A percentile compares a stretch with the other conserved stretches of the same genome.
These are phyloP conservation scores for Metarhizium guizhouense DNA, from an alignment of 2,329 filamentous ascomycete genomes.

Conservation along the genomic window DNA sequence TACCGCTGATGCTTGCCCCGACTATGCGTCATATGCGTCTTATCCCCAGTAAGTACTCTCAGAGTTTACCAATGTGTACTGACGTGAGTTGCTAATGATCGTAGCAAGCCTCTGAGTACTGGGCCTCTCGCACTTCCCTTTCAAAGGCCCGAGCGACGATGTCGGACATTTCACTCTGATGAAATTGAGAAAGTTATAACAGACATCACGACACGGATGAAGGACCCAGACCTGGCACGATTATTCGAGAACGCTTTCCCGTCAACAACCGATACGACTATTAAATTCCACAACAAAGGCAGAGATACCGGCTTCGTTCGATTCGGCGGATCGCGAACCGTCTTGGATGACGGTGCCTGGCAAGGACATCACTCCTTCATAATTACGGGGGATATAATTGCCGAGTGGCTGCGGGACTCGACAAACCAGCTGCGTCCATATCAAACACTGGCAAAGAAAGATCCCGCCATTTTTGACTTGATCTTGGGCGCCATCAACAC, in stretches of 20 bases:
- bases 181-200: conserved; percentile 82
- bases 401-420: conserved; percentile 85
- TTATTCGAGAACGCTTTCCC: conserved; percentile 95
- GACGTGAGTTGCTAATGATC: neutral
- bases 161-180: conserved; percentile 82
- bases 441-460: conserved; percentile 73
- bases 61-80: neutral
- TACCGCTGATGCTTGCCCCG: conserved; percentile 25
- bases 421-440: conserved; percentile 92
- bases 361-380: conserved; percentile 83
- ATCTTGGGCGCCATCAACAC: conserved; percentile 94
- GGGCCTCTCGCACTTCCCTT: conserved; percentile 75
- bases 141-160: conserved; percentile 71
- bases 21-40: conserved; percentile 30
- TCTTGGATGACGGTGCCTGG: conserved; percentile 56
- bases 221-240: conserved; percentile 78
- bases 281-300: conserved; percentile 74
- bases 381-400: conserved; percentile 87
- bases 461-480: conserved; percentile 66
- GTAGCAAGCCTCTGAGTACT: conserved; percentile 66
- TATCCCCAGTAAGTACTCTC: conserved; percentile 24
- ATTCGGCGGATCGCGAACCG: conserved; percentile 19
- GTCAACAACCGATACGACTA: conserved; percentile 74
- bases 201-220: conserved; percentile 70
- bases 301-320: conserved; percentile 29